Evolutionary conservation across 805 yeast genomes (phyloP).

Genomic region (Jamesozyma spencerorum): DNA sequence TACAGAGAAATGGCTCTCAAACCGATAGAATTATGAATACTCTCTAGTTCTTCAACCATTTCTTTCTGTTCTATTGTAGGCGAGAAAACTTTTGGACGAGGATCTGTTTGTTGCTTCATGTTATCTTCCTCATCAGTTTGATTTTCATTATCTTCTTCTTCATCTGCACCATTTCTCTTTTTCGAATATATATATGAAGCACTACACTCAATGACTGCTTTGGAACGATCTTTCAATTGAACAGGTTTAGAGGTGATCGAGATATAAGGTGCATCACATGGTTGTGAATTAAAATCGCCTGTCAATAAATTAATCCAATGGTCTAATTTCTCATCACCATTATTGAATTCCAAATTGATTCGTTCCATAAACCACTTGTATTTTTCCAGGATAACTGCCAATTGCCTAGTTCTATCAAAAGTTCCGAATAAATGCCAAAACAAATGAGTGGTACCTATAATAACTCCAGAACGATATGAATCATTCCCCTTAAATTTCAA

Average conservation of each 20-base stretch:
- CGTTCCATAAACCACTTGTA: slow-evolving; percentile 40
- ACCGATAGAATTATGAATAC: slow-evolving; percentile 45
- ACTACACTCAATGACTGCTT: slow-evolving; percentile 49
- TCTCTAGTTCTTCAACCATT: slow-evolving; percentile 38
- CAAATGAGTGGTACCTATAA: slow-evolving; percentile 80
- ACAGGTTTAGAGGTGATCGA: slow-evolving; percentile 61
- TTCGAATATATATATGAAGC: slow-evolving; percentile 47
- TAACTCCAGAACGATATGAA: slow-evolving; percentile 38
- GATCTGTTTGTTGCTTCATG: slow-evolving; percentile 47
- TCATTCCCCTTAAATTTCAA: slow-evolving; percentile 36
- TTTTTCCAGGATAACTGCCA: slow-evolving; percentile 50
- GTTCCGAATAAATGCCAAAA: slow-evolving; percentile 96
- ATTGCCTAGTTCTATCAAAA: slow-evolving; percentile 78
- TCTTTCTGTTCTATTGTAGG: slow-evolving; percentile 40
- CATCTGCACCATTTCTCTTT: slow-evolving; percentile 33
- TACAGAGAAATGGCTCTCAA: slow-evolving; percentile 62
- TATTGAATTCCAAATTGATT: slow-evolving; percentile 31
- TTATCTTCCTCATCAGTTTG: slow-evolving; percentile 33
- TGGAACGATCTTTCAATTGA: slow-evolving; percentile 39
- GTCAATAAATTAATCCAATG: slow-evolving; percentile 51
- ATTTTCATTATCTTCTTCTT: slow-evolving; percentile 44
- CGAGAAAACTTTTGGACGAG: slow-evolving; percentile 43
- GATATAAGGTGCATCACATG: slow-evolving; percentile 73
- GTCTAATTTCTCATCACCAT: slow-evolving; percentile 13
- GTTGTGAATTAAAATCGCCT: slow-evolving; percentile 86